Conservation (phyloP, 495 filamentous ascomycete genomes). For the Aspergillus nanangensis region DNA sequence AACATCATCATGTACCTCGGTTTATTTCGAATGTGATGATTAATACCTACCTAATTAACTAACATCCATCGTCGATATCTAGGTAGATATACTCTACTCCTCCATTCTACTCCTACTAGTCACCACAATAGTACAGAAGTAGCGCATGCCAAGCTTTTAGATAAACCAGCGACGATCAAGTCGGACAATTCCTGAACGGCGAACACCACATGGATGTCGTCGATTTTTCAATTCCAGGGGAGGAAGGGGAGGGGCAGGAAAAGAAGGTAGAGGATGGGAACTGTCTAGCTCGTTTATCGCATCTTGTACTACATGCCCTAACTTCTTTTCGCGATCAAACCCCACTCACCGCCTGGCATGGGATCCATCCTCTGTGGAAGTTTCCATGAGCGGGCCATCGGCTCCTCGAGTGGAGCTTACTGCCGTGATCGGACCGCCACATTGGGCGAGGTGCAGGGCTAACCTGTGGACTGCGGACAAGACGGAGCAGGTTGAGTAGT, state of each 20-base stretch:
- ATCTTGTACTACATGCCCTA: neutral
- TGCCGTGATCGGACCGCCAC: slow-evolving; percentile 26
- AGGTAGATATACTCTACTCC: neutral
- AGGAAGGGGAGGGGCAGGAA: neutral
- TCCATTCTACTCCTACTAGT: neutral
- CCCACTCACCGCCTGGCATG: slow-evolving; percentile 9
- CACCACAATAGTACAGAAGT: slow-evolving; percentile 1
- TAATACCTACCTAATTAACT: neutral
- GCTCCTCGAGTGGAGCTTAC: slow-evolving; percentile 14
- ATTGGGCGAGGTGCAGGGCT: slow-evolving; percentile 21
- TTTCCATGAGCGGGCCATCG: slow-evolving; percentile 25
- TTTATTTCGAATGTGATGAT: too few relatives aligned
- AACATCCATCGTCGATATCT: neutral
- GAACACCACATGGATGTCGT: neutral
- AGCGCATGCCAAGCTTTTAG: slow-evolving; percentile 22
- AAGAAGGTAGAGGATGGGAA: neutral
- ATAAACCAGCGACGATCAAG: slow-evolving; percentile 13
- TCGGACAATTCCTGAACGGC: slow-evolving; percentile 9
- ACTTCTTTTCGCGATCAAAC: neutral
- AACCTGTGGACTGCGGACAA: too few relatives aligned
- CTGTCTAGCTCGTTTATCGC: neutral
- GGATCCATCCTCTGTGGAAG: slow-evolving; percentile 19
- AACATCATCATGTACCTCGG: too few relatives aligned
- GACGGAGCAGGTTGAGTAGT: slow-evolving; percentile 5
- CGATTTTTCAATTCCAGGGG: slow-evolving; percentile 2